These are phyloP conservation scores for Diplodia corticola DNA, from an alignment of 2,329 filamentous ascomycete genomes.

Conservation along the genomic window DNA sequence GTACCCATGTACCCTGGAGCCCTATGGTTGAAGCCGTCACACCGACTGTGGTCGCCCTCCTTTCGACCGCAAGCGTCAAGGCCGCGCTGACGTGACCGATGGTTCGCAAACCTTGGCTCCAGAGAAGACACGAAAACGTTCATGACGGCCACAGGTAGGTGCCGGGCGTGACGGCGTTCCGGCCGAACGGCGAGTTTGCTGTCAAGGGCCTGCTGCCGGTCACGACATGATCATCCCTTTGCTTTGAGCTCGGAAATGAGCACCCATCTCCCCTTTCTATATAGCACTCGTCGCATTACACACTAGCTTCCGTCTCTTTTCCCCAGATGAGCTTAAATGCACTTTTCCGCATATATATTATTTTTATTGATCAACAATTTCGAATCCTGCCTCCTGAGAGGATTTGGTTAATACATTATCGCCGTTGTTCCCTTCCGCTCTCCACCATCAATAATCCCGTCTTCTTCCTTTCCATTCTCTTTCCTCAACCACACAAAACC, in stretches of 20 bases:
- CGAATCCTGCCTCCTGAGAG: too few relatives aligned
- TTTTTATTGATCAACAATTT: too few relatives aligned
- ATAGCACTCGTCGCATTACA: too few relatives aligned
- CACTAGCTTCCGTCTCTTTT: neutral
- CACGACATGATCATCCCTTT: neutral
- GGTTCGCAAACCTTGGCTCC: neutral
- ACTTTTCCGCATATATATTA: too few relatives aligned
- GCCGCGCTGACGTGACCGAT: neutral
- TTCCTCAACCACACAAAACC: too few relatives aligned
- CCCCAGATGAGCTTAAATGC: too few relatives aligned
- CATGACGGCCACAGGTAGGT: neutral
- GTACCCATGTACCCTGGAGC: conserved; percentile 3
- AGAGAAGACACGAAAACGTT: neutral
- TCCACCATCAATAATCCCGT: too few relatives aligned
- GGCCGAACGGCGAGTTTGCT: neutral
- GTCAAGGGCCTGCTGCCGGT: neutral
- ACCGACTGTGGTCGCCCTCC: neutral
- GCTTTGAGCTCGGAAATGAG: neutral
- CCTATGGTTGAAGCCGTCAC: neutral
- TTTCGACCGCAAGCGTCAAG: neutral
- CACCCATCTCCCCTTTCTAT: neutral
- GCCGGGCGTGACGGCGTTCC: neutral
- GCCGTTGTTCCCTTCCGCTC: too few relatives aligned
- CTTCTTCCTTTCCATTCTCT: too few relatives aligned
- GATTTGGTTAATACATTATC: too few relatives aligned